Base-by-base conservation (phyloP, 768 basidiomycete species). In the Phaeotremella skinneri region DNA sequence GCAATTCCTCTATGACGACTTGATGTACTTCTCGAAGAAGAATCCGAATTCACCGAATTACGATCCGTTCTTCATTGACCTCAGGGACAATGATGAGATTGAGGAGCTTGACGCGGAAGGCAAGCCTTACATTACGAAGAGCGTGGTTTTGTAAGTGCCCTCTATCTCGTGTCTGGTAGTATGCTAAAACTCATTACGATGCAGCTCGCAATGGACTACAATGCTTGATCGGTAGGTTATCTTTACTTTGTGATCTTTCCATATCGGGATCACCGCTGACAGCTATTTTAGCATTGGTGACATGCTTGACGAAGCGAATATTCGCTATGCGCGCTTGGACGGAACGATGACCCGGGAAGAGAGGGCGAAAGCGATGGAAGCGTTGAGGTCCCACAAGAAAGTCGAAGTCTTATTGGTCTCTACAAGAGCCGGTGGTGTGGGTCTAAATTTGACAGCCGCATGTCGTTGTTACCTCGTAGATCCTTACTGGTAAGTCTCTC, bases 321-420 rank as follows among this genome's bases (percentile, higher is more conserved):
- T 99, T 72, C 84, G 83, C 25, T 96, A 90, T 74, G 89, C 92
- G 67, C 86, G 96, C 50, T 79, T 99, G 42, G 96, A 99, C 76
- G 96, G 96, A 1, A 92, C 91, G 2, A 99, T 99, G 96, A 93
- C 89, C 75, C 87, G 94, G 49, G 93, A 96, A 53, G 92, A 94
- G 55, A 86, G 96, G 17, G 87, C 85, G 13, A 83, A 84, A 55
- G 90, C 96, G 2, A 93, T 97, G 88, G 91, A 96, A 16, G 85
- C 87, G 1, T 81, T 99, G 58, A 93, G 92, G 79, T 82, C 83
- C 63, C 92, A 99, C 70, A 91, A 91, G 14, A 81, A 81, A 25
- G 90, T 90, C 72, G 96, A 99, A 80, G 90, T 99, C 16, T 81
- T 99, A 41, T 82, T 99, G 30, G 93, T 99, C 69, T 96, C 92